phyloP scores from a whole-genome alignment of 2,329 filamentous ascomycete species.

The Pseudogymnoascus sp. region DNA sequence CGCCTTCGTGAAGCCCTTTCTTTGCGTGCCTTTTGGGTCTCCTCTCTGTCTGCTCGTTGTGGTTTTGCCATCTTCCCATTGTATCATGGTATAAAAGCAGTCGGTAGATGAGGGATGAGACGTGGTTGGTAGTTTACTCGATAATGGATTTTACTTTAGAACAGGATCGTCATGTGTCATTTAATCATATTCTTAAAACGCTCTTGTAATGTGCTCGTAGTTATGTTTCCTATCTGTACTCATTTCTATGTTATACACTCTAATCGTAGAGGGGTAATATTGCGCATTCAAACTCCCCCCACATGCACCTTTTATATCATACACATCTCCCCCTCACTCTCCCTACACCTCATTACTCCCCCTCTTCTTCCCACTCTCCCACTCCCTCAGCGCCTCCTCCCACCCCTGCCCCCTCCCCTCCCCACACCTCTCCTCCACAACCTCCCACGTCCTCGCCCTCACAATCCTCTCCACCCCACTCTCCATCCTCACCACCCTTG shows the following conservation, averaged over 20 bases:
- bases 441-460: conserved; percentile 69
- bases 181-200: conserved; percentile 1
- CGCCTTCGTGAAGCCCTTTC: conserved; percentile 17
- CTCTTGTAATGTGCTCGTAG: background rate
- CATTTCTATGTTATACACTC: conserved; percentile 6
- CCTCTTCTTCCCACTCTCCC: conserved; percentile 37
- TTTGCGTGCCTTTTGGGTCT: conserved; percentile 20
- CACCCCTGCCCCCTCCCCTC: conserved; percentile 41
- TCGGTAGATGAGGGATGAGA: conserved; percentile 27
- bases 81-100: conserved; percentile 29
- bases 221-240: conserved; percentile 1
- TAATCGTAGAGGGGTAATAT: background rate
- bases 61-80: conserved; percentile 13
- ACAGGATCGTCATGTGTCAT: conserved; percentile 9
- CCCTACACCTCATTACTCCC: background rate
- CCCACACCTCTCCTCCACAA: conserved; percentile 68
- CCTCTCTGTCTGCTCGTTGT: conserved; percentile 24
- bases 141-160: conserved; percentile 30
- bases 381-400: conserved; percentile 56
- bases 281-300: background rate
- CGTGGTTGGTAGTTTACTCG: conserved; percentile 28
- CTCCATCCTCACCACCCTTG: conserved; percentile 65
- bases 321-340: background rate
- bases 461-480: conserved; percentile 71
- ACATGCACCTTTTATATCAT: background rate